Base-by-base conservation (phyloP, 371 early-diverging fungal species). In the Haplosporangium sp. region DNA sequence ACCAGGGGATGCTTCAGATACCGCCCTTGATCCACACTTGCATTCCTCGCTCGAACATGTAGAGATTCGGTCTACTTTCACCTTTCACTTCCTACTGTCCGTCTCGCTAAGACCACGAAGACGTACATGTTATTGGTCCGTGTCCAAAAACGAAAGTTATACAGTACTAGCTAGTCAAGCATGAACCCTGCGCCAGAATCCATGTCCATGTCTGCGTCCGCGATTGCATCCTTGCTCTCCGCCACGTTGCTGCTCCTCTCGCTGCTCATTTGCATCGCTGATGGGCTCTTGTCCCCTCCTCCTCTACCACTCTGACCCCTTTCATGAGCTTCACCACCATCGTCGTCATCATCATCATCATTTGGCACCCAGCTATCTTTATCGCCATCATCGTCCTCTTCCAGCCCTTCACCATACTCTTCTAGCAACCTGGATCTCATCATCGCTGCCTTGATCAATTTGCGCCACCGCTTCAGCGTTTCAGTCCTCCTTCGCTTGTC, bases 391-490 rank as follows among this genome's bases (percentile, higher is more conserved):
- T 4, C 29, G 29, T 29, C 29, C 10, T 52, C 40, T 7, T 63
- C 43, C 11, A 9, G 47, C 16, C 13, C 43, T 23, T 81, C 69
- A 1, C 82, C 84, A 65, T 91, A 91, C 56, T 89, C 86, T 23
- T 82, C 82, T 16, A 85, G 73, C 48, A 93, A 65, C 55, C 90
- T 81, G 38, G 86, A 81, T 40, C 84, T 77, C 41, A 89, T 82
- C 60, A 91, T 47, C 9, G 85, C 55, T 0, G 86, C 82, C 36
- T 84, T 83, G 65, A 92, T 85, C 2, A 93, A 55, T 58, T 87
- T 88, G 42, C 86, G 74, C 93, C 92, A 92, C n/a, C 87, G 83
- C 45, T 65, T 64, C 59, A 85, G 69, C 5, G 83, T 84, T 43
- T 87, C 85, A n/a, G 80, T 75, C 64, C 77, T 84, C 59, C 81